Conservation (phyloP, 768 basidiomycete genomes). For the Boletus sp. region DNA sequence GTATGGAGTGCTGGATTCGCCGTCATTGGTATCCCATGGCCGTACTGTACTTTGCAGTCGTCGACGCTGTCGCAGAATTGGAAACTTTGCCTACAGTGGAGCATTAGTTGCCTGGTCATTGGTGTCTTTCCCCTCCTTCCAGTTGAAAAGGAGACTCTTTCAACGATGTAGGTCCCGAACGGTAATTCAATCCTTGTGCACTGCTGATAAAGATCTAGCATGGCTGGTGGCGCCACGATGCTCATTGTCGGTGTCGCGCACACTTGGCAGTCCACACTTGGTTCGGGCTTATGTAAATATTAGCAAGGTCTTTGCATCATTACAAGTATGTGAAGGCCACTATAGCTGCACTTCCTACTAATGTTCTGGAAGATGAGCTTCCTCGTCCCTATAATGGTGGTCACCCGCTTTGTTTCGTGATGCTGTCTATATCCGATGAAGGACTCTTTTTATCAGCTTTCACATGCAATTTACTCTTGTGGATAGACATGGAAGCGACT, state of each 20-base stretch:
- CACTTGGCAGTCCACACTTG: slow-evolving; percentile 2
- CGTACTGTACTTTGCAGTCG: slow-evolving; percentile 47
- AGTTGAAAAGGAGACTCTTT: slow-evolving; percentile 63
- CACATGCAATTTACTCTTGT: slow-evolving; percentile 57
- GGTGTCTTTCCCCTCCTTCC: slow-evolving; percentile 68
- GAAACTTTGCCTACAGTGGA: slow-evolving; percentile 43
- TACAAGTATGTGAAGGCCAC: slow-evolving; percentile 20
- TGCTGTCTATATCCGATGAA: slow-evolving; percentile 80
- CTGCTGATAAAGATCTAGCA: slow-evolving; percentile 31
- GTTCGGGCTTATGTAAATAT: background rate
- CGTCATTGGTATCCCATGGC: slow-evolving; percentile 65
- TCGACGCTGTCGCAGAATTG: slow-evolving; percentile 25
- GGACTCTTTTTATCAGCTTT: slow-evolving; percentile 75
- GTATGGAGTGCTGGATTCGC: slow-evolving; percentile 69
- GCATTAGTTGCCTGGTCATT: slow-evolving; percentile 46
- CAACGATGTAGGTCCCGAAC: slow-evolving; percentile 50
- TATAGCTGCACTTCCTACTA: background rate
- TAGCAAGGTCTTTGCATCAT: background rate
- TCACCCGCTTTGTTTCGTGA: slow-evolving; percentile 72
- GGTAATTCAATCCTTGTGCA: background rate
- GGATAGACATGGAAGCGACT: slow-evolving; percentile 63
- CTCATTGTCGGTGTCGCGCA: slow-evolving; percentile 34
- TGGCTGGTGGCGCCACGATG: slow-evolving; percentile 49
- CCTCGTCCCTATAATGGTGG: slow-evolving; percentile 44
- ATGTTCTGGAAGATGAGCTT: slow-evolving; percentile 38